These are phyloP conservation scores for Leccinum subfulvum DNA, from an alignment of 1,284 basidiomycete genomes.

Conservation along the genomic window DNA sequence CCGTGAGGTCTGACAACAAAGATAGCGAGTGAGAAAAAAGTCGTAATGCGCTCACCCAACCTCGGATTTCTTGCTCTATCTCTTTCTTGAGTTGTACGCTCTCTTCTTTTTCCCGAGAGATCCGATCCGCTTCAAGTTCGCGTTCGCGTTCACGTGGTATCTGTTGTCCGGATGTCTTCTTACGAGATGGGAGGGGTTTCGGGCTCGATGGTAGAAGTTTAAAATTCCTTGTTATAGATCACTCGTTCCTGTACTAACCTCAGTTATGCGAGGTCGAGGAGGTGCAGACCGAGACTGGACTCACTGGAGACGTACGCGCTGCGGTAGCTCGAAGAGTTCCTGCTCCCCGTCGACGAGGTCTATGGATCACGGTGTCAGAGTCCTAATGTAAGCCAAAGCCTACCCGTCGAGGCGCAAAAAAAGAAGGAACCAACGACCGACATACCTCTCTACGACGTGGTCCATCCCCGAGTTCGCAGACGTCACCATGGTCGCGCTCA, in stretches of 20 bases:
- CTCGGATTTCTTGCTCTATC: constrained; percentile 80
- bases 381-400: constrained; percentile 37
- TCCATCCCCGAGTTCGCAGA: constrained; percentile 61
- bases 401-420: neutral
- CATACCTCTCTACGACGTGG: constrained; percentile 64
- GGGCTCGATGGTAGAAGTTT: constrained; percentile 71
- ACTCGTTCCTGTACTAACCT: constrained; percentile 65
- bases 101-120: constrained; percentile 77
- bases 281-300: neutral
- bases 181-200: constrained; percentile 54
- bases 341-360: constrained; percentile 84
- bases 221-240: constrained; percentile 92
- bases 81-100: constrained; percentile 76
- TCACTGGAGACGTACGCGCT: constrained; percentile 54
- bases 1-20: constrained; percentile 65
- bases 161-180: constrained; percentile 69
- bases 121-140: constrained; percentile 40
- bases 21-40: constrained; percentile 2
- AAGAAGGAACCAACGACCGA: neutral
- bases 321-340: constrained; percentile 87
- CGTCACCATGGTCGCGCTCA: constrained; percentile 47
- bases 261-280: constrained; percentile 1
- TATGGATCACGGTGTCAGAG: constrained; percentile 60
- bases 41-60: constrained; percentile 35
- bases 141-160: constrained; percentile 55